Evolutionary conservation across 2,329 filamentous ascomycete species (phyloP).

Genomic region (Cladophialophora carrionii): DNA sequence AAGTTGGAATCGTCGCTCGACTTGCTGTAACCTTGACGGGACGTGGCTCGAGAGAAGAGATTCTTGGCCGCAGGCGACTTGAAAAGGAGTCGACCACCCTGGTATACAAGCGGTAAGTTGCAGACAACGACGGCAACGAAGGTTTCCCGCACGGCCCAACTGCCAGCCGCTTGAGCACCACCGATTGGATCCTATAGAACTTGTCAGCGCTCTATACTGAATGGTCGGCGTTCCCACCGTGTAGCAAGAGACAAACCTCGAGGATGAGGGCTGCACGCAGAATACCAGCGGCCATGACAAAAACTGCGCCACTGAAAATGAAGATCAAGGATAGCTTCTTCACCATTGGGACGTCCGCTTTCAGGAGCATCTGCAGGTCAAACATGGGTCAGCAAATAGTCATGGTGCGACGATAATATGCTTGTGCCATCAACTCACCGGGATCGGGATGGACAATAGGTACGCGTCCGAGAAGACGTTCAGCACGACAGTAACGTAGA

Average conservation of each 20-base stretch:
- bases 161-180: constrained; percentile 48
- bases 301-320: constrained; percentile 60
- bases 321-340: constrained; percentile 59
- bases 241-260: constrained; percentile 40
- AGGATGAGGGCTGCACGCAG: constrained; percentile 59
- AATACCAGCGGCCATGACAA: constrained; percentile 60
- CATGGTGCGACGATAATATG: not conserved
- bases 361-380: constrained; percentile 55
- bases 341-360: constrained; percentile 52
- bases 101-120: constrained; percentile 52
- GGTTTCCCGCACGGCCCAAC: constrained; percentile 52
- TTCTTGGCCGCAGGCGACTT: constrained; percentile 5
- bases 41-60: constrained; percentile 17
- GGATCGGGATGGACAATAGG: constrained; percentile 62
- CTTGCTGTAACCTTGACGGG: constrained; percentile 23
- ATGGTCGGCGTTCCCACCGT: no score
- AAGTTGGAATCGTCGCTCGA: constrained; percentile 17
- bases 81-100: constrained; percentile 16
- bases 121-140: constrained; percentile 51
- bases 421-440: constrained; percentile 47
- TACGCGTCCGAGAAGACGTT: constrained; percentile 63
- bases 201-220: not conserved
- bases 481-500: constrained; percentile 57
- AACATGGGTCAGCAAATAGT: not conserved
- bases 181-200: constrained; percentile 42